These are phyloP conservation scores for Hypoxylon sp. DNA, from an alignment of 2,329 filamentous ascomycete genomes.

Conservation along the genomic window DNA sequence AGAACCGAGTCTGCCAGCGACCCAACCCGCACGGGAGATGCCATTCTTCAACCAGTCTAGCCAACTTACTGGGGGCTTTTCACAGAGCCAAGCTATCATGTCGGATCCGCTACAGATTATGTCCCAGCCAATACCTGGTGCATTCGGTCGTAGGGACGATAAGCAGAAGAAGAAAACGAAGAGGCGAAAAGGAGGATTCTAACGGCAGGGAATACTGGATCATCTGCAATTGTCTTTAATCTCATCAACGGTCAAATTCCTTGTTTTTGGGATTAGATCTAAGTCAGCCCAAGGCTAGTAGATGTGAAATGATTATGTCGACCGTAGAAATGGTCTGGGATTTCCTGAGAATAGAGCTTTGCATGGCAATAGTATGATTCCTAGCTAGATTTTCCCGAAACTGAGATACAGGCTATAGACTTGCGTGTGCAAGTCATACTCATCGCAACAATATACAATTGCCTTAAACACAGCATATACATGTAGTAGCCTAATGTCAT, in stretches of 20 bases:
- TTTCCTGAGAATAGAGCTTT: conserved; percentile 3
- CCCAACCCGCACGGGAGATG: conserved; percentile 49
- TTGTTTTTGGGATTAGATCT: neutral
- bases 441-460: neutral
- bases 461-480: neutral
- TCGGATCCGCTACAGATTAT: conserved; percentile 50
- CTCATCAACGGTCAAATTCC: too few relatives aligned
- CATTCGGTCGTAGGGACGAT: conserved; percentile 51
- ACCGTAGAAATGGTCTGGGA: neutral
- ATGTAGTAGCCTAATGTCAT: neutral
- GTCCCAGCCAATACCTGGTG: conserved; percentile 54
- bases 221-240: neutral
- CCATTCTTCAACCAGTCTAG: conserved; percentile 48
- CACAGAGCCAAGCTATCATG: conserved; percentile 43
- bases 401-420: too few relatives aligned
- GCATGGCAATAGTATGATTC: neutral
- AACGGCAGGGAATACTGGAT: conserved; percentile 13
- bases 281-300: neutral
- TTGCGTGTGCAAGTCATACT: neutral
- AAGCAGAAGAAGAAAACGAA: conserved; percentile 52
- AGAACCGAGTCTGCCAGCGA: conserved; percentile 48
- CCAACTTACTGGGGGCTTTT: conserved; percentile 43
- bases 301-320: neutral
- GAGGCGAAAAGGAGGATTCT: conserved; percentile 54
- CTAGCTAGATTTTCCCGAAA: neutral